Percentiles rank a stretch among this genome's conserved stretches.
phyloP scores from a whole-genome alignment of 306 rosid species.

The Sicyos baderoa region DNA sequence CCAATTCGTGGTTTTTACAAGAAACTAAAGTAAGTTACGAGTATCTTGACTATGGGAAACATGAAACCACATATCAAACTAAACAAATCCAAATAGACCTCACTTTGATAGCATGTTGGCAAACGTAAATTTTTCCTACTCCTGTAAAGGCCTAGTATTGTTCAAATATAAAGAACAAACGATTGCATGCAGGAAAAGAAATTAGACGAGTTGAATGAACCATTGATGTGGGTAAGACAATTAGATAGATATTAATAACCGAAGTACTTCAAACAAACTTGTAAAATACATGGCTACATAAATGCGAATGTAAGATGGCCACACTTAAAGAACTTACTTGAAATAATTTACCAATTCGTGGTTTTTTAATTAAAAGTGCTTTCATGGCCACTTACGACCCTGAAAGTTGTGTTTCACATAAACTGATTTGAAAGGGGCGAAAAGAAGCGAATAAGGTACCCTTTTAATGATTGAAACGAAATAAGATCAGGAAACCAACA shows the following conservation, averaged over 20 bases:
- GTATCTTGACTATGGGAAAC: not conserved
- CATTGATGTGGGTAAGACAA: not conserved
- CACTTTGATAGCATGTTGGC: no score
- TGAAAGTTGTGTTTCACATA: not conserved
- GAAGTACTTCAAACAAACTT: not conserved
- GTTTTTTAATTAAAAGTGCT: not conserved
- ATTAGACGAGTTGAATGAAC: not conserved
- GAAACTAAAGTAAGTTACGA: not conserved
- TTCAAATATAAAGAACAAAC: not conserved
- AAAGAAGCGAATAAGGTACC: not conserved
- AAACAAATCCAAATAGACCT: not conserved
- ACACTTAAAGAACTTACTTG: not conserved
- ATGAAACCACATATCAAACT: not conserved
- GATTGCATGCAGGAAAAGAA: not conserved
- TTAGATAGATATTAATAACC: not conserved
- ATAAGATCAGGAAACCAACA: not conserved
- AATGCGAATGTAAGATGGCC: constrained; percentile 3
- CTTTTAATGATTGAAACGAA: not conserved
- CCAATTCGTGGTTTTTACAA: no score
- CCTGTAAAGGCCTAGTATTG: not conserved
- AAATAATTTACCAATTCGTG: not conserved
- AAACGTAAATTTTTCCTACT: not conserved
- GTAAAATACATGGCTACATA: not conserved
- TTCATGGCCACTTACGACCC: not conserved
- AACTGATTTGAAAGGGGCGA: not conserved